phyloP scores from a whole-genome alignment of 2,329 filamentous ascomycete species.

The Pyricularia sp. region DNA sequence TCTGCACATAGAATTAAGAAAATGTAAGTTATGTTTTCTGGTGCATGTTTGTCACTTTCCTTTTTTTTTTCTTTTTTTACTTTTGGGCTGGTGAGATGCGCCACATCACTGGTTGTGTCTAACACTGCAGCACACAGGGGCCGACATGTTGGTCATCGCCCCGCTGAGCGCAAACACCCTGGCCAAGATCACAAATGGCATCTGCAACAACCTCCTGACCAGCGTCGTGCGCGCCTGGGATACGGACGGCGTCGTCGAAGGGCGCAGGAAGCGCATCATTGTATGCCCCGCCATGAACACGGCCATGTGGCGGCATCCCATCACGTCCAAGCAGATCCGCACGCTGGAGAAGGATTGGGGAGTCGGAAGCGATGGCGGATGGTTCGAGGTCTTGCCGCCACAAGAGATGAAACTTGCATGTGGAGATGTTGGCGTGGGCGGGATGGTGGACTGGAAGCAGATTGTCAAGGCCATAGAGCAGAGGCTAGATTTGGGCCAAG shows the following conservation, averaged over 20 bases:
- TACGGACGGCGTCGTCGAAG: constrained; percentile 51
- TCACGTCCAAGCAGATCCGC: constrained; percentile 64
- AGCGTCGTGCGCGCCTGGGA: constrained; percentile 83
- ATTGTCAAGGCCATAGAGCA: constrained; percentile 60
- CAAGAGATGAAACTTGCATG: constrained; percentile 74
- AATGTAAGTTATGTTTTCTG: constrained; percentile 24
- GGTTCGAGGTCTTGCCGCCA: constrained; percentile 66
- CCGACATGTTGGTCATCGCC: constrained; percentile 69
- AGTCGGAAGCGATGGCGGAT: constrained; percentile 30
- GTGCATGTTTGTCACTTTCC: constrained; percentile 1
- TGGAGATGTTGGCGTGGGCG: constrained; percentile 73
- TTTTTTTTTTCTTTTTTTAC: too few relatives aligned
- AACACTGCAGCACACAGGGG: constrained; percentile 39
- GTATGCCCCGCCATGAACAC: constrained; percentile 76
- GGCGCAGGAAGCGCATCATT: constrained; percentile 55
- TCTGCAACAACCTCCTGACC: constrained; percentile 69
- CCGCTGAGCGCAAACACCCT: constrained; percentile 79
- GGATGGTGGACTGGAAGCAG: constrained; percentile 72
- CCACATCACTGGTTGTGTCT: background rate
- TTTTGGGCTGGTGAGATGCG: too few relatives aligned
- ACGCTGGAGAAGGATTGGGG: constrained; percentile 71
- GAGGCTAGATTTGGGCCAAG: constrained; percentile 23
- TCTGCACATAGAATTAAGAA: constrained; percentile 79
- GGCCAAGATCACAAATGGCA: constrained; percentile 62
- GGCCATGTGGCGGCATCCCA: constrained; percentile 80